These are phyloP conservation scores for Hortaea sp. DNA, from an alignment of 2,329 filamentous ascomycete species.

Conservation along the genomic window DNA sequence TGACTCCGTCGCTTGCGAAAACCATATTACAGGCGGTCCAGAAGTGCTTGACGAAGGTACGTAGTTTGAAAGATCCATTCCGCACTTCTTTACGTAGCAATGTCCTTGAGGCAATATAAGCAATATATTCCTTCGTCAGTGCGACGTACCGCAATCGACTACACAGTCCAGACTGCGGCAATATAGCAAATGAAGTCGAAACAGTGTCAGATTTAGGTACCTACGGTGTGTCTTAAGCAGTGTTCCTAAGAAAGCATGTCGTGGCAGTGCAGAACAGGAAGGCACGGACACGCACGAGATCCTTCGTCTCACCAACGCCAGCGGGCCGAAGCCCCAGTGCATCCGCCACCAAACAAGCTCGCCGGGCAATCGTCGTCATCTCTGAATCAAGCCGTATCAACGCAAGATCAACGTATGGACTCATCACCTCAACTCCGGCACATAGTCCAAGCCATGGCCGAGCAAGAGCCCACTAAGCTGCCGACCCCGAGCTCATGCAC, in stretches of 20 bases:
- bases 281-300: neutral
- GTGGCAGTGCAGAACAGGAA: neutral
- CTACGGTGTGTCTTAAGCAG: neutral
- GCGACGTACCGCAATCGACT: too few species aligned
- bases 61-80: neutral
- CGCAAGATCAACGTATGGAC: constrained; percentile 15
- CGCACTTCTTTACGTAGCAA: too few species aligned
- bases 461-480: constrained; percentile 18
- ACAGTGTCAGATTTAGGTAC: neutral
- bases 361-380: neutral
- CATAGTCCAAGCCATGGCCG: constrained; percentile 20
- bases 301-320: neutral
- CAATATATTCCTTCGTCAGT: too few species aligned
- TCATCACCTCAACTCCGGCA: constrained; percentile 20
- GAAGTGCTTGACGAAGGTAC: neutral
- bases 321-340: neutral
- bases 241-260: neutral
- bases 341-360: too few species aligned
- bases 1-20: neutral
- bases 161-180: too few species aligned
- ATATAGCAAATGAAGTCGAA: too few species aligned
- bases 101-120: too few species aligned
- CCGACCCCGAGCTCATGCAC: constrained; percentile 65
- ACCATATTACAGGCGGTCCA: neutral
- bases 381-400: neutral